A percentile compares a stretch with the other conserved stretches of the same genome.
These are phyloP conservation scores for Aspergillus flavus DNA, from an alignment of 2,329 filamentous ascomycete species.

Conservation along the genomic window DNA sequence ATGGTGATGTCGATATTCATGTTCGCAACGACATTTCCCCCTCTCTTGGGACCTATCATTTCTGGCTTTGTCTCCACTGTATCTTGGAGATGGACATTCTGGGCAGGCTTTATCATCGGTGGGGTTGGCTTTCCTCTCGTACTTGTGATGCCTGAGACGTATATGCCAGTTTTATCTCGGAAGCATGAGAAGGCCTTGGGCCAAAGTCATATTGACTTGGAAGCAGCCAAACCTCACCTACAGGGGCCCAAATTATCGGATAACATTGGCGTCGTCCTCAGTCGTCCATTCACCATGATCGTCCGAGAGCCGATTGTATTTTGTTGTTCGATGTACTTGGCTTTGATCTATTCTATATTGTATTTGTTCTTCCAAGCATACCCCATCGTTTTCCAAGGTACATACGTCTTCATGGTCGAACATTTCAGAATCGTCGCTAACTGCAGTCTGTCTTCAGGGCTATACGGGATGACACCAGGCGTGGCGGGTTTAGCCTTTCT, in stretches of 20 bases:
- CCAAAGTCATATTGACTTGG: slow-evolving; percentile 48
- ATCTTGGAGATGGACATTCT: slow-evolving; percentile 48
- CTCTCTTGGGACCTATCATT: slow-evolving; percentile 40
- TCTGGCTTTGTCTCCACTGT: slow-evolving; percentile 39
- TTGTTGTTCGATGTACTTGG: slow-evolving; percentile 68
- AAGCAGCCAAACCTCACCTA: neutral
- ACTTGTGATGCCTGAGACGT: slow-evolving; percentile 67
- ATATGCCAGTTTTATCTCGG: slow-evolving; percentile 60
- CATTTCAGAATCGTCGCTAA: neutral
- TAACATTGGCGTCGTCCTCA: slow-evolving; percentile 62
- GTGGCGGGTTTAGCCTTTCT: slow-evolving; percentile 34
- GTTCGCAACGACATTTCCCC: slow-evolving; percentile 33
- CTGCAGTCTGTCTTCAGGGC: slow-evolving; percentile 10
- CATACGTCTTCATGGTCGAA: neutral
- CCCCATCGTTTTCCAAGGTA: slow-evolving; percentile 63
- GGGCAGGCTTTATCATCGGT: slow-evolving; percentile 68
- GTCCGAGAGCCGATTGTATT: slow-evolving; percentile 70
- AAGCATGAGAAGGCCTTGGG: slow-evolving; percentile 54
- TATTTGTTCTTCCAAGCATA: slow-evolving; percentile 76
- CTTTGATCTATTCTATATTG: slow-evolving; percentile 66
- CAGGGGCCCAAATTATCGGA: slow-evolving; percentile 23
- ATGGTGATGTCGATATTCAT: slow-evolving; percentile 24
- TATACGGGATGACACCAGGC: slow-evolving; percentile 33
- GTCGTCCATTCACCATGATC: slow-evolving; percentile 71
- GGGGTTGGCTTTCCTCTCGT: slow-evolving; percentile 58